Evolutionary conservation across 2,329 filamentous ascomycete genomes (phyloP).

Genomic region (Microsporum canis): DNA sequence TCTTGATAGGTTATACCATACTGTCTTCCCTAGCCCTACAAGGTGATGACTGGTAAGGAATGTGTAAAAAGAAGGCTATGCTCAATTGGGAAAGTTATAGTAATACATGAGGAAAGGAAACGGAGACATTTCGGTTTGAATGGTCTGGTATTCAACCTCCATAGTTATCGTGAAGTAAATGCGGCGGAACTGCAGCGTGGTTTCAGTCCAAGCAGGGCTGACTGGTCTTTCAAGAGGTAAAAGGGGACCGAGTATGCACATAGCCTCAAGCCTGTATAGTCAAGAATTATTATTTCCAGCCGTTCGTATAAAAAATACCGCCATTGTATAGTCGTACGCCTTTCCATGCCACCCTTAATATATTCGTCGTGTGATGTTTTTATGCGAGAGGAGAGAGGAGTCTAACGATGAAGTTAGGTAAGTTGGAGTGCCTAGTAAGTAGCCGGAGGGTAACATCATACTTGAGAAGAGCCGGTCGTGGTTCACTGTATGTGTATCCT

Average conservation of each 20-base stretch:
- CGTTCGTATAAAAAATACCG: background rate
- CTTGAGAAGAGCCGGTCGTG: conserved; percentile 69
- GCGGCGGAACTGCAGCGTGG: background rate
- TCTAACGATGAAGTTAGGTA: conserved; percentile 16
- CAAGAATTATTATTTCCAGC: background rate
- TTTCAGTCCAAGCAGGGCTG: background rate
- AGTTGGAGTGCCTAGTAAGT: conserved; percentile 8
- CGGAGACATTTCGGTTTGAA: background rate
- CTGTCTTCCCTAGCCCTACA: background rate
- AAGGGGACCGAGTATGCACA: background rate
- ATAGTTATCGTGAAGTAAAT: background rate
- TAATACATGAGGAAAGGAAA: background rate
- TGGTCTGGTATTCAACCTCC: background rate
- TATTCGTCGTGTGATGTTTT: conserved; percentile 9
- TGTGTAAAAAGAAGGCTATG: background rate
- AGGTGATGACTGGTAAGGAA: background rate
- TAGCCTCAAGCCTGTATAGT: background rate
- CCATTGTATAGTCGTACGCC: background rate
- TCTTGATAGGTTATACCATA: background rate
- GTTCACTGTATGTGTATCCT: conserved; percentile 93
- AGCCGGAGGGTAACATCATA: conserved; percentile 24
- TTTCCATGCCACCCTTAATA: background rate
- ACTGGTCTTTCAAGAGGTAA: background rate
- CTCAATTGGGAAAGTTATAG: background rate
- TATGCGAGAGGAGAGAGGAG: conserved; percentile 36